These are phyloP conservation scores for Bryoglossum gracile DNA, from an alignment of 495 filamentous ascomycete genomes.

Conservation along the genomic window DNA sequence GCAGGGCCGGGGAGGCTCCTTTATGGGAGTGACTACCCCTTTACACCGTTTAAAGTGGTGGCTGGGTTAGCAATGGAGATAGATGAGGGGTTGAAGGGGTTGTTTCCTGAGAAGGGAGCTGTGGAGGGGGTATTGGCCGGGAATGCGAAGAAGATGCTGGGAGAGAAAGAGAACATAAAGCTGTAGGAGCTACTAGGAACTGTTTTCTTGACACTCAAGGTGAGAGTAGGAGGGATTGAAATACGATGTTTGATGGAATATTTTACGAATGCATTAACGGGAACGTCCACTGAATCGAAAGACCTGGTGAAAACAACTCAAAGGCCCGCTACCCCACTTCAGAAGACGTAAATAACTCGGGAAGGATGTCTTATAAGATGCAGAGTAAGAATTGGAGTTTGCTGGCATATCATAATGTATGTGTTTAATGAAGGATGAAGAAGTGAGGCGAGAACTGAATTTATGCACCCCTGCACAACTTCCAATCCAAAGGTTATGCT, in stretches of 20 bases:
- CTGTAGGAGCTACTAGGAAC: background rate
- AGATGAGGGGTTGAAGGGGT: slow-evolving; percentile 2
- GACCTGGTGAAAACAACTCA: too few species aligned
- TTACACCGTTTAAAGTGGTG: slow-evolving; percentile 18
- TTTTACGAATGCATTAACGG: too few species aligned
- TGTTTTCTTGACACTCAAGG: background rate
- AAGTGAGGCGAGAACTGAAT: too few species aligned
- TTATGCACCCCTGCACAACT: too few species aligned
- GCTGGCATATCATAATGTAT: too few species aligned
- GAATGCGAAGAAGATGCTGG: slow-evolving; percentile 10
- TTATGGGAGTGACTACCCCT: slow-evolving; percentile 43
- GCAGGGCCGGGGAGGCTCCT: slow-evolving; percentile 28
- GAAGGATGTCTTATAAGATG: too few species aligned
- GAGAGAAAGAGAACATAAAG: background rate
- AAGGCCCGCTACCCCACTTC: background rate
- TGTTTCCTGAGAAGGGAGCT: background rate
- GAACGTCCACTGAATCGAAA: too few species aligned
- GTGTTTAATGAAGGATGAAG: too few species aligned
- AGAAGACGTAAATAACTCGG: too few species aligned
- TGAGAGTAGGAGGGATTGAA: background rate
- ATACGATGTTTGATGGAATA: too few species aligned
- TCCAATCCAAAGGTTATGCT: background rate
- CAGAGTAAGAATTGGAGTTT: too few species aligned
- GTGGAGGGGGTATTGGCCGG: background rate
- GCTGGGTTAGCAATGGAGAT: slow-evolving; percentile 8